Percentiles rank a stretch among this genome's conserved stretches.
Conservation (phyloP, 139 green algal genomes). For the Astrephomene gubernaculifera region DNA sequence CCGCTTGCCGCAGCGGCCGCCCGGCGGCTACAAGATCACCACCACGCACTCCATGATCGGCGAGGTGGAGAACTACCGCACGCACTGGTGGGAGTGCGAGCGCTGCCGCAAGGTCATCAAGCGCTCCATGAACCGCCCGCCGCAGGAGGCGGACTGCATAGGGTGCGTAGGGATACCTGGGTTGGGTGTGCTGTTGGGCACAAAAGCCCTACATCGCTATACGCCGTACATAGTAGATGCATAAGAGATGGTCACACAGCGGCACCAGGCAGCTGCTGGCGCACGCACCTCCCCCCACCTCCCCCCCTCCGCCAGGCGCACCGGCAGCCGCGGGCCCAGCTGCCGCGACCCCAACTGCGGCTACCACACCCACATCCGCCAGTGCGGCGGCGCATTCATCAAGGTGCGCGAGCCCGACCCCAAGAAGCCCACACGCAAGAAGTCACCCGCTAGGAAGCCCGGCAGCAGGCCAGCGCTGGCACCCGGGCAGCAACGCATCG, state of each 20-base stretch:
- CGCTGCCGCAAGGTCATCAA: slow-evolving; percentile 67
- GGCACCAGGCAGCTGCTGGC: no score
- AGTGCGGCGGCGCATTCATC: slow-evolving; percentile 69
- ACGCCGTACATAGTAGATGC: no score
- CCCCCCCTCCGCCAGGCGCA: not conserved
- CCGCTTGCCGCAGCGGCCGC: slow-evolving; percentile 62
- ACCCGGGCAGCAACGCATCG: slow-evolving; percentile 1
- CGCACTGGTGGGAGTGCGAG: slow-evolving; percentile 72
- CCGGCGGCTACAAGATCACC: slow-evolving; percentile 77
- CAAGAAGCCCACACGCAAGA: slow-evolving; percentile 12
- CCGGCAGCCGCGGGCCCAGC: not conserved
- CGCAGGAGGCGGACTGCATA: slow-evolving; percentile 77
- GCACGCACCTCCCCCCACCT: not conserved
- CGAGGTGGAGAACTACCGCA: slow-evolving; percentile 68
- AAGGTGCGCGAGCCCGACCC: slow-evolving; percentile 35
- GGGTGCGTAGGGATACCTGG: slow-evolving; percentile 2
- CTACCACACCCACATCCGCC: slow-evolving; percentile 69
- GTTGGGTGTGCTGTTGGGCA: not conserved
- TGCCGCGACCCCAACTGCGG: slow-evolving; percentile 69
- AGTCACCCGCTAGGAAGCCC: not conserved
- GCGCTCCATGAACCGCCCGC: slow-evolving; percentile 74
- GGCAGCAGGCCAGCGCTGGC: not conserved
- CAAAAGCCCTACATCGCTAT: no score
- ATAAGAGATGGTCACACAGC: no score
- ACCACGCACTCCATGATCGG: slow-evolving; percentile 57